A percentile compares a stretch with the other conserved stretches of the same genome.
phyloP scores from a whole-genome alignment of 345 rosid genomes.

The Lepidium didymum region DNA sequence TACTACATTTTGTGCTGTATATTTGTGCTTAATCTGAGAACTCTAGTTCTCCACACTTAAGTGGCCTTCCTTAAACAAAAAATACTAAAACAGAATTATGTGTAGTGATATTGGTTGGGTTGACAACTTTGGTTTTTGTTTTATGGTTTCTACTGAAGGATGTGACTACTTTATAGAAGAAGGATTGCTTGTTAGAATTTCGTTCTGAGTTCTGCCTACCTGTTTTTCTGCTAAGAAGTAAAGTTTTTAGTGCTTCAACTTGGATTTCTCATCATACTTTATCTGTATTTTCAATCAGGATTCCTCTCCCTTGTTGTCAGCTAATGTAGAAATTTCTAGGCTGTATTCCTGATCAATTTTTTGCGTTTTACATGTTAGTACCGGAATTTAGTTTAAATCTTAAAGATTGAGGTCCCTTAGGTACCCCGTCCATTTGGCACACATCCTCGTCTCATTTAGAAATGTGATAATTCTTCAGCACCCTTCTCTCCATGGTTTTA shows the following conservation, averaged over 20 bases:
- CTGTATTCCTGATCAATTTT: neutral
- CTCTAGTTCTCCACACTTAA: neutral
- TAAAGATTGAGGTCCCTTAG: conserved; percentile 7
- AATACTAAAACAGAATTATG: neutral
- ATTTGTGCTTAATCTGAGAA: neutral
- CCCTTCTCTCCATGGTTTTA: neutral
- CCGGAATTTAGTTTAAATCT: conserved; percentile 2
- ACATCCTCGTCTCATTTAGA: neutral
- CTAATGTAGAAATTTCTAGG: neutral
- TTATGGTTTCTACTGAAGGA: conserved; percentile 12
- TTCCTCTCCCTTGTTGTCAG: neutral
- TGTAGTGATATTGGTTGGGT: neutral
- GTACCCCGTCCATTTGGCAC: neutral
- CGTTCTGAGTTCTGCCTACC: conserved; percentile 4
- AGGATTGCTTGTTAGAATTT: conserved; percentile 4
- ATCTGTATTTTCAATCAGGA: neutral
- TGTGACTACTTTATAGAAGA: neutral
- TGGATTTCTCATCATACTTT: neutral
- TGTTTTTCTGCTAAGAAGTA: neutral
- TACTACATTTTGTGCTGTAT: conserved; percentile 6
- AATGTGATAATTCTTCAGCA: conserved; percentile 3
- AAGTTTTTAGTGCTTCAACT: neutral
- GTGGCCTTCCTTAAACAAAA: neutral
- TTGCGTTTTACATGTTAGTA: conserved; percentile 9
- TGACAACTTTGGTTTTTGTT: neutral